phyloP scores from a whole-genome alignment of 106 monocot species.

The Dendrobium catenatum region DNA sequence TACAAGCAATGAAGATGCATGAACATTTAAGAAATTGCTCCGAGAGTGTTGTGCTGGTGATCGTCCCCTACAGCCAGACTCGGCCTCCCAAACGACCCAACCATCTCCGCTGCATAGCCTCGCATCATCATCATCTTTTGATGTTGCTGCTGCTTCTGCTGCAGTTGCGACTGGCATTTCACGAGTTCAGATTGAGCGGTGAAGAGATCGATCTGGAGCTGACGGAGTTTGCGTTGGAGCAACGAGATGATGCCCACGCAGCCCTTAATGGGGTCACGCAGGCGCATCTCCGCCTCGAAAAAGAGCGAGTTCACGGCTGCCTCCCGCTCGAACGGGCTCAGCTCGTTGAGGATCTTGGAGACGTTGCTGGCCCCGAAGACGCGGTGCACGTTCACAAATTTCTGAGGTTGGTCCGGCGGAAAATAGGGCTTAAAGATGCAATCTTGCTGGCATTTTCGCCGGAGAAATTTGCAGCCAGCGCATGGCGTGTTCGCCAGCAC shows the following conservation, averaged over 20 bases:
- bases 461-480: slow-evolving; percentile 90
- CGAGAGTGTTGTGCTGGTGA: background rate
- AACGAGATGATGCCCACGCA: slow-evolving; percentile 85
- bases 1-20: no score
- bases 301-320: slow-evolving; percentile 82
- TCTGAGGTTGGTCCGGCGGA: slow-evolving; percentile 79
- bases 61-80: background rate
- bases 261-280: slow-evolving; percentile 74
- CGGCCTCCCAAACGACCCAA: background rate
- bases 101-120: background rate
- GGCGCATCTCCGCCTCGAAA: slow-evolving; percentile 74
- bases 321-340: slow-evolving; percentile 50
- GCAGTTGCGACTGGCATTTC: slow-evolving; percentile 28
- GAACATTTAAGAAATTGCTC: background rate
- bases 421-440: slow-evolving; percentile 96
- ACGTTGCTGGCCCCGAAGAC: slow-evolving; percentile 94
- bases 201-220: slow-evolving; percentile 67
- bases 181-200: slow-evolving; percentile 59
- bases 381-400: slow-evolving; percentile 79
- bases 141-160: background rate
- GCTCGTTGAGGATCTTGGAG: slow-evolving; percentile 71
- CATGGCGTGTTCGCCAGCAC: slow-evolving; percentile 39
- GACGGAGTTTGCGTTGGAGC: slow-evolving; percentile 9
- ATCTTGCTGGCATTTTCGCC: slow-evolving; percentile 89
- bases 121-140: background rate